Percentiles rank a stretch among this genome's conserved stretches.
Conservation (phyloP, 2,329 filamentous ascomycete species). For the Tolypocladium nubicola region DNA sequence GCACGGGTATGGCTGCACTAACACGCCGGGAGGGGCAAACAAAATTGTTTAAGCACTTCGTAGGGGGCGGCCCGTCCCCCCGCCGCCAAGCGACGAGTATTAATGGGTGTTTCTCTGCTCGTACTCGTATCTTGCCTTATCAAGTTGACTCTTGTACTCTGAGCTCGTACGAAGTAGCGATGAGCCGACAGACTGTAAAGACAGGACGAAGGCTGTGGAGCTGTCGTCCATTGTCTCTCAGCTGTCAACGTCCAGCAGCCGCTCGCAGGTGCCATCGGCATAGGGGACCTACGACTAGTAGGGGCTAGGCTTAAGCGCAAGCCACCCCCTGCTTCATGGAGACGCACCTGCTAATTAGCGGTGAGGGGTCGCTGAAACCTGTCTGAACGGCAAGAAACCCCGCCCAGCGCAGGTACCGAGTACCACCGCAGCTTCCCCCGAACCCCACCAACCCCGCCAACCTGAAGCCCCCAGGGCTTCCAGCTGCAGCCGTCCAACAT, state of each 20-base stretch:
- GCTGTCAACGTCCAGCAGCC: no score
- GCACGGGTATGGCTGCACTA: not conserved
- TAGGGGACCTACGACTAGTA: not conserved
- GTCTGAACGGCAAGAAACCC: no score
- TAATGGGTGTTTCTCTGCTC: no score
- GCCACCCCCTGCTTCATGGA: conserved; percentile 1
- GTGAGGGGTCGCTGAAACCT: conserved; percentile 4
- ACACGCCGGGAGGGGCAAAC: not conserved
- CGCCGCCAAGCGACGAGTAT: not conserved
- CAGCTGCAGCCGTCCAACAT: not conserved
- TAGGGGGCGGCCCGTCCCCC: not conserved
- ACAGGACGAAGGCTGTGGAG: not conserved
- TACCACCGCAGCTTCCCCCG: not conserved
- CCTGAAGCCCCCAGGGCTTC: not conserved
- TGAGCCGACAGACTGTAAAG: not conserved
- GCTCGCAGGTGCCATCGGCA: not conserved
- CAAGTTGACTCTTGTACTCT: not conserved
- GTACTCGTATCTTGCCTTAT: no score
- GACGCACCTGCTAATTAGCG: conserved; percentile 1
- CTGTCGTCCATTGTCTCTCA: not conserved
- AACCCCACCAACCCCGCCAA: conserved; percentile 2
- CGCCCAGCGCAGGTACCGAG: not conserved
- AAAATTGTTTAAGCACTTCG: not conserved
- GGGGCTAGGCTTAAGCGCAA: not conserved
- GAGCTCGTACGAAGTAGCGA: not conserved